phyloP scores from a whole-genome alignment of 768 basidiomycete species.

The Collybiopsis luxurians region DNA sequence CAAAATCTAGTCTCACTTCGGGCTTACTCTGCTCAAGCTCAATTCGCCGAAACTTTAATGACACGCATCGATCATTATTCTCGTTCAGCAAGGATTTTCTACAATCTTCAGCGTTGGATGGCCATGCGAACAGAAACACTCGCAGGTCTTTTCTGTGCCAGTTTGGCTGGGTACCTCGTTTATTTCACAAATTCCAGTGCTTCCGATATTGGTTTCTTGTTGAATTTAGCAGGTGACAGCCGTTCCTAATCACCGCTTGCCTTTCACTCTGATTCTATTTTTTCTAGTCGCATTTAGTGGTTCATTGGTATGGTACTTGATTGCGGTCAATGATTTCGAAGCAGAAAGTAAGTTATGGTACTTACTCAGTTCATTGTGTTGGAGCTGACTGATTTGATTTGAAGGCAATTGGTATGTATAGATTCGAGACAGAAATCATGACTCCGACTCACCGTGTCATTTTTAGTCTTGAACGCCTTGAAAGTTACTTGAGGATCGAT shows the following conservation, averaged over 20 bases:
- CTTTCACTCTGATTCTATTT: background rate
- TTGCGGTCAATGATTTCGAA: conserved; percentile 22
- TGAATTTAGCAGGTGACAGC: conserved; percentile 38
- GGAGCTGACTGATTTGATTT: background rate
- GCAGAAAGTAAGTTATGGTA: conserved; percentile 8
- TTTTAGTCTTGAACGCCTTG: conserved; percentile 31
- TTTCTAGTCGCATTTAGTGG: conserved; percentile 13
- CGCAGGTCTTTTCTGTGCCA: conserved; percentile 39
- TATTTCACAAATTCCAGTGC: conserved; percentile 22
- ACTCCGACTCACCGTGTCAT: background rate
- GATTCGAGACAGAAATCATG: background rate
- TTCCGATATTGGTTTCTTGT: conserved; percentile 32
- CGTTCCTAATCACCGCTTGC: too few relatives aligned
- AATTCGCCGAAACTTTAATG: conserved; percentile 28
- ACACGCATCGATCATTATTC: conserved; percentile 37
- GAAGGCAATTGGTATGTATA: conserved; percentile 10
- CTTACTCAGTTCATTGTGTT: background rate
- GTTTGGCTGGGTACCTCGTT: conserved; percentile 38
- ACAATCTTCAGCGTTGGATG: conserved; percentile 29
- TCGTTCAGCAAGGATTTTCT: conserved; percentile 29
- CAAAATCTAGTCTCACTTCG: conserved; percentile 21
- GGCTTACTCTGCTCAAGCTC: conserved; percentile 41
- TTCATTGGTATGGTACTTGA: conserved; percentile 18
- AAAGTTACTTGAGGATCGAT: conserved; percentile 46
- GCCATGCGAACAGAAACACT: conserved; percentile 40